phyloP scores from a whole-genome alignment of 768 basidiomycete genomes.

The Psilocybe subaeruginosa region DNA sequence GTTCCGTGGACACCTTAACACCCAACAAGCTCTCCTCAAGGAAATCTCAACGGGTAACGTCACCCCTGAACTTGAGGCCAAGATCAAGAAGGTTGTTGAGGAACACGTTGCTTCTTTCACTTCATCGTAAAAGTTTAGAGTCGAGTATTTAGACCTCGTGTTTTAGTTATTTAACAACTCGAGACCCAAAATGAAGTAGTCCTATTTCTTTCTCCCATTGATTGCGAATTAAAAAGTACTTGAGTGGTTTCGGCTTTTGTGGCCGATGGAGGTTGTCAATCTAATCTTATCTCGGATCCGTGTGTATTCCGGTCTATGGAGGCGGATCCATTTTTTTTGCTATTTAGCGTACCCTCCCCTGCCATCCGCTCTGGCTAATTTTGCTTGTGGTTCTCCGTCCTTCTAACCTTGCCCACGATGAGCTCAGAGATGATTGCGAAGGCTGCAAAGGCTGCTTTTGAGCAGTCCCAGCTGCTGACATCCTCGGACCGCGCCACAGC shows the following conservation, averaged over 20 bases:
- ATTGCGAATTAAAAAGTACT: neutral
- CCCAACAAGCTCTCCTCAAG: constrained; percentile 75
- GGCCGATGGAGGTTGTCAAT: constrained; percentile 8
- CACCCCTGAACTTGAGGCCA: constrained; percentile 86
- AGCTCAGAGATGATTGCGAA: constrained; percentile 62
- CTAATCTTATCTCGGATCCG: constrained; percentile 25
- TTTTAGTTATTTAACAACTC: constrained; percentile 15
- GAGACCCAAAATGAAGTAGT: constrained; percentile 36
- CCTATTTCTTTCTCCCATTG: constrained; percentile 21
- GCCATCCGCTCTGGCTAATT: neutral
- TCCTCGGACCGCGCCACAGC: constrained; percentile 71
- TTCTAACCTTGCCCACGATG: constrained; percentile 19
- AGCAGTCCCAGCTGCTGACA: constrained; percentile 81
- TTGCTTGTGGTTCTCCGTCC: neutral
- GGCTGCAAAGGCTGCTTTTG: constrained; percentile 82
- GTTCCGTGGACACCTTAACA: constrained; percentile 86
- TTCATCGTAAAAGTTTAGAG: constrained; percentile 46
- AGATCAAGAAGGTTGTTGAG: constrained; percentile 95
- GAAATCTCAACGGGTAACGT: constrained; percentile 86
- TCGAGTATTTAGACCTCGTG: constrained; percentile 31
- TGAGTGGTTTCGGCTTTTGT: neutral
- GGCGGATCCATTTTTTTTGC: constrained; percentile 5
- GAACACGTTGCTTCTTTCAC: constrained; percentile 85
- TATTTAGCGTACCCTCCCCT: neutral
- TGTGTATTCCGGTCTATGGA: constrained; percentile 17